Percentiles rank a stretch among this genome's conserved stretches.
Conservation (phyloP, 75 land plant species). For the Pinus tabuliformis region DNA sequence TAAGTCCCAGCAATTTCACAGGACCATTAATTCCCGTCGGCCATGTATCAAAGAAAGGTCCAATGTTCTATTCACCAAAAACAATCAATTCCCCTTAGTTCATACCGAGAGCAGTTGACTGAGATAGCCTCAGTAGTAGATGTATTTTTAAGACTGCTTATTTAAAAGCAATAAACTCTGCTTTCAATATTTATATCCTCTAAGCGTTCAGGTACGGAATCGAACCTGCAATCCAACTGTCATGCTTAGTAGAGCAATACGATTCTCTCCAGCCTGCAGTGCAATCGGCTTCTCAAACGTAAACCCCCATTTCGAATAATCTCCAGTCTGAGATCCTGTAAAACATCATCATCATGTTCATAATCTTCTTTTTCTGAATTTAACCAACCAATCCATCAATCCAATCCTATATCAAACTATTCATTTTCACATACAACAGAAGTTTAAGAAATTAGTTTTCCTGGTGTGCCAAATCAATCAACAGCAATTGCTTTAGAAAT, state of each 20-base stretch:
- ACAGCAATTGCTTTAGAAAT: background rate
- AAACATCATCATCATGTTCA: slow-evolving; percentile 64
- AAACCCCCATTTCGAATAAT: background rate
- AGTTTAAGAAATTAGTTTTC: background rate
- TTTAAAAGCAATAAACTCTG: background rate
- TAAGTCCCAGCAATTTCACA: background rate
- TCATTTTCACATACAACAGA: background rate
- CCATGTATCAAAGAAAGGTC: slow-evolving; percentile 7
- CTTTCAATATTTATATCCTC: background rate
- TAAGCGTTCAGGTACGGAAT: no score
- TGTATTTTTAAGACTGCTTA: background rate
- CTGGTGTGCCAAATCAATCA: background rate
- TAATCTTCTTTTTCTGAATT: background rate
- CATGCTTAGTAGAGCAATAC: slow-evolving; percentile 51
- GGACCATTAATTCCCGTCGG: slow-evolving; percentile 7
- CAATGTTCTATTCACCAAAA: slow-evolving; percentile 3
- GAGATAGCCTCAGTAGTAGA: no score
- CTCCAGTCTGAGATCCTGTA: slow-evolving; percentile 34
- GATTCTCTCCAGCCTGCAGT: slow-evolving; percentile 40
- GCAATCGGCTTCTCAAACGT: slow-evolving; percentile 23
- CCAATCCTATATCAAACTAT: background rate
- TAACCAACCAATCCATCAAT: background rate
- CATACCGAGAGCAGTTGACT: no score
- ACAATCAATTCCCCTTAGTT: no score
- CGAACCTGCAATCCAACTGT: slow-evolving; percentile 61